Base-by-base conservation (phyloP, 768 basidiomycete genomes). In the Russula dissimulans region DNA sequence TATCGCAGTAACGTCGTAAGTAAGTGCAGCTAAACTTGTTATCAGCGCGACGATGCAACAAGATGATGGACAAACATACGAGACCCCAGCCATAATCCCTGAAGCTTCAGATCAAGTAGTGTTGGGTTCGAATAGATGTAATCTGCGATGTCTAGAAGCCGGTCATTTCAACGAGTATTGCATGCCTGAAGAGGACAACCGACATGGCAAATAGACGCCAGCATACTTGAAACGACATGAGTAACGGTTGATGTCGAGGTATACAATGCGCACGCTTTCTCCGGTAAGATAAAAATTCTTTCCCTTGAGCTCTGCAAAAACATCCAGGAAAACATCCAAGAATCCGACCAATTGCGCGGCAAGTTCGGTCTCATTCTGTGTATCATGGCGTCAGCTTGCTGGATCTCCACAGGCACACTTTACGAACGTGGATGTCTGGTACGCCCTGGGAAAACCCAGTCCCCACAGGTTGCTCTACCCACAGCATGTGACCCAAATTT, bases 391-490 rank as follows among this genome's bases (percentile, higher is more conserved):
- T 51, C 4, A 48, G 31, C 22, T 26, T 15, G 46, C 49, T 46
- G n/a, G 3, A 11, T 29, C 15, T 26, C 5, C 1, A 29, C 6
- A 26, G 44, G 48, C 14, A 48, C 11, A 17, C 14, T 11, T 3
- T 11, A 1, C 62, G n/a, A 15, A 65, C 64, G 6, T 56, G 55
- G 38, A 64, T 61, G 41, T 64, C 55, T 29, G 59, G 57, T 22
- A 26, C 38, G 7, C 65, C 65, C 34, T 64, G 59, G 10, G 65
- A 60, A 53, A 64, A 66, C 26, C 65, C 65, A 15, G 65, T 66
- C 9, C 65, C 62, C 9, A 66, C 63, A 26, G 65, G 65, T 52
- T 66, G 65, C 17, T 66, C 65, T 15, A 66, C 42, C 65, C 65
- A 66, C 32, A 66, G 59, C 47, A 66, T 60, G 36, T 63, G 57